phyloP scores from a whole-genome alignment of 257 asterid genomes.

The Scutellaria barbata region DNA sequence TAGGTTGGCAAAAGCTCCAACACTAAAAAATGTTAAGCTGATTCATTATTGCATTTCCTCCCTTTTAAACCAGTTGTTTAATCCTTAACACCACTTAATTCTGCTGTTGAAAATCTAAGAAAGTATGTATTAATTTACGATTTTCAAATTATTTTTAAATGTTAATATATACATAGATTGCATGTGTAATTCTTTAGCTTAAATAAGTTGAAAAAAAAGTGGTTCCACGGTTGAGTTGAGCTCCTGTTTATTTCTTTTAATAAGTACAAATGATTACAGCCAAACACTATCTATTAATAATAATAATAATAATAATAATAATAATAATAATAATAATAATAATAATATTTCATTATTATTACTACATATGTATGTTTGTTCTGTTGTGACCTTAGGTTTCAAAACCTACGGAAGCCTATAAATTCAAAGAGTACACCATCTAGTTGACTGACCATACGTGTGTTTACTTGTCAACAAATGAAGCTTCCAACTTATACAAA shows the following conservation, averaged over 20 bases:
- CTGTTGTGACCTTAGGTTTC: slow-evolving; percentile 35
- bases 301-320: too few species aligned
- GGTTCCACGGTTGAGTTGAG: slow-evolving; percentile 26
- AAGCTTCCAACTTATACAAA: slow-evolving; percentile 18
- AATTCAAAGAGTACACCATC: slow-evolving; percentile 46
- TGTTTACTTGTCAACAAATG: slow-evolving; percentile 40
- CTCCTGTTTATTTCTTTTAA: not conserved
- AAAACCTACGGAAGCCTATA: slow-evolving; percentile 35
- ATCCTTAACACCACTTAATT: slow-evolving; percentile 24
- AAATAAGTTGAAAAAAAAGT: slow-evolving; percentile 7
- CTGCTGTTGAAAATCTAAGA: slow-evolving; percentile 6
- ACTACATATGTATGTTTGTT: slow-evolving; percentile 18
- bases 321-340: too few species aligned
- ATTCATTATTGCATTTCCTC: slow-evolving; percentile 39
- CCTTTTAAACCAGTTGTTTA: slow-evolving; percentile 22
- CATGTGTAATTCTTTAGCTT: not conserved
- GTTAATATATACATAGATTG: slow-evolving; percentile 8
- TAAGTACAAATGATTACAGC: slow-evolving; percentile 13
- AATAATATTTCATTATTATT: not conserved
- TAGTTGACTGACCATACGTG: slow-evolving; percentile 47
- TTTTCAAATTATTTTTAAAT: not conserved
- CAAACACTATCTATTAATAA: slow-evolving; percentile 15
- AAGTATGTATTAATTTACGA: slow-evolving; percentile 11
- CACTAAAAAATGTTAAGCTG: slow-evolving; percentile 34
- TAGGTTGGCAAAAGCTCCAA: slow-evolving; percentile 44